Conservation (phyloP, 768 basidiomycete genomes). For the Rhizopogon vinicolor region DNA sequence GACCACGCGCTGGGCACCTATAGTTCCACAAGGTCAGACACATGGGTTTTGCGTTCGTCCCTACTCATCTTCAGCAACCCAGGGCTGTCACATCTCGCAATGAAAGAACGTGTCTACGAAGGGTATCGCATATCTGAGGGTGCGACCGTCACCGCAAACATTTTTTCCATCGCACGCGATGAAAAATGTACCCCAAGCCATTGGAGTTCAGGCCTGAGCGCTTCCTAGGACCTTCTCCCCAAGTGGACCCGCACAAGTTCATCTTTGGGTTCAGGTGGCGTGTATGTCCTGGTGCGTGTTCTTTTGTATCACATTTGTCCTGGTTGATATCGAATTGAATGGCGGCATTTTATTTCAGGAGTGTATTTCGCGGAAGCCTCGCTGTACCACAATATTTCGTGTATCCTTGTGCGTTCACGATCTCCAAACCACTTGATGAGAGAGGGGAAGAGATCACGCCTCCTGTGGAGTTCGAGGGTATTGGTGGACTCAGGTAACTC, state of each 20-base stretch:
- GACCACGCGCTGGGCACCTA: slow-evolving; percentile 15
- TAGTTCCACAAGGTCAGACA: slow-evolving; percentile 2
- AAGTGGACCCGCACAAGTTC: slow-evolving; percentile 9
- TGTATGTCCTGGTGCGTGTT: too few relatives aligned
- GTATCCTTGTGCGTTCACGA: slow-evolving; percentile 32
- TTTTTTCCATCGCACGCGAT: slow-evolving; percentile 4
- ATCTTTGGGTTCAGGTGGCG: slow-evolving; percentile 15
- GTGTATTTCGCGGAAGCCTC: slow-evolving; percentile 28
- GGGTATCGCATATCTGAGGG: slow-evolving; percentile 6
- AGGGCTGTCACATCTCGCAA: neutral
- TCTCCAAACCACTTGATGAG: slow-evolving; percentile 29
- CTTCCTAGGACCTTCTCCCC: slow-evolving; percentile 21
- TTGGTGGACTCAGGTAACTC: neutral
- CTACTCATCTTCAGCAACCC: slow-evolving; percentile 1
- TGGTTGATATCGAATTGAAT: neutral
- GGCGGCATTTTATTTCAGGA: neutral
- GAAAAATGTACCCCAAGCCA: slow-evolving; percentile 39
- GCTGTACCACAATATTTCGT: slow-evolving; percentile 31
- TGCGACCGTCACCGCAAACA: neutral
- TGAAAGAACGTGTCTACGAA: slow-evolving; percentile 12
- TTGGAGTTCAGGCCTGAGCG: slow-evolving; percentile 45
- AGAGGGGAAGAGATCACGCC: neutral
- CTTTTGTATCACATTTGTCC: too few relatives aligned
- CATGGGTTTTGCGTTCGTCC: too few relatives aligned
- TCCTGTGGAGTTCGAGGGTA: too few relatives aligned